phyloP scores from a whole-genome alignment of 1,284 basidiomycete species.

The Rhodotorula sp. region DNA sequence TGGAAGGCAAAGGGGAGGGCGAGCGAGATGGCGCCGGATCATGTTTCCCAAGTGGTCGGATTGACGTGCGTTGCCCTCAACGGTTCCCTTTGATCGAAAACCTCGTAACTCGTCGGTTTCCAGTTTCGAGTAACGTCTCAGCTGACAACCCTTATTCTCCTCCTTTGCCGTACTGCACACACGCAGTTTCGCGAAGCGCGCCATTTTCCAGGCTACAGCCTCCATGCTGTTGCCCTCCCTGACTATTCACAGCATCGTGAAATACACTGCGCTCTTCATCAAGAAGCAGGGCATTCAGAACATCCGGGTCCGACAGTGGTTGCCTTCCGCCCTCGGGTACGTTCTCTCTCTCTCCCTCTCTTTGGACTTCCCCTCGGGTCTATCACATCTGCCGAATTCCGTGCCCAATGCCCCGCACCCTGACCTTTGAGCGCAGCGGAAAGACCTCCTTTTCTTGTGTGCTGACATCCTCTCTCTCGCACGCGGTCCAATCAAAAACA shows the following conservation, averaged over 20 bases:
- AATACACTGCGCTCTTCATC: constrained; percentile 35
- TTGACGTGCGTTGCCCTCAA: constrained; percentile 26
- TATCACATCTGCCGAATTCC: no score
- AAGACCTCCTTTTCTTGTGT: no score
- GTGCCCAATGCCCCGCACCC: not conserved
- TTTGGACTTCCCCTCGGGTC: no score
- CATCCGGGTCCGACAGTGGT: constrained; percentile 1
- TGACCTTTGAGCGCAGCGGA: not conserved
- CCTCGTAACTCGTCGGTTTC: not conserved
- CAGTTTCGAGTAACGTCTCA: not conserved
- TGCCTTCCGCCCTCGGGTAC: constrained; percentile 7
- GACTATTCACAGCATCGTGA: constrained; percentile 63
- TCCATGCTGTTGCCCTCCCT: constrained; percentile 59
- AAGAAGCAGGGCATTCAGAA: constrained; percentile 16
- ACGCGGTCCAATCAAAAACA: constrained; percentile 7
- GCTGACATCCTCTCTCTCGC: constrained; percentile 40
- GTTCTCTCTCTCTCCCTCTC: not conserved
- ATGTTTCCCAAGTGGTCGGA: constrained; percentile 16
- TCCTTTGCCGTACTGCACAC: no score
- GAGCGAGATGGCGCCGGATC: constrained; percentile 25
- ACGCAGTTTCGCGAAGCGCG: constrained; percentile 36
- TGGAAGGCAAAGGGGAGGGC: constrained; percentile 71
- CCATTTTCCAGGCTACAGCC: constrained; percentile 75
- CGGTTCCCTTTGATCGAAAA: no score
- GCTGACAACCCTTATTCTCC: no score